These are phyloP conservation scores for Candida stauntonica DNA, from an alignment of 805 yeast genomes.

Conservation along the genomic window DNA sequence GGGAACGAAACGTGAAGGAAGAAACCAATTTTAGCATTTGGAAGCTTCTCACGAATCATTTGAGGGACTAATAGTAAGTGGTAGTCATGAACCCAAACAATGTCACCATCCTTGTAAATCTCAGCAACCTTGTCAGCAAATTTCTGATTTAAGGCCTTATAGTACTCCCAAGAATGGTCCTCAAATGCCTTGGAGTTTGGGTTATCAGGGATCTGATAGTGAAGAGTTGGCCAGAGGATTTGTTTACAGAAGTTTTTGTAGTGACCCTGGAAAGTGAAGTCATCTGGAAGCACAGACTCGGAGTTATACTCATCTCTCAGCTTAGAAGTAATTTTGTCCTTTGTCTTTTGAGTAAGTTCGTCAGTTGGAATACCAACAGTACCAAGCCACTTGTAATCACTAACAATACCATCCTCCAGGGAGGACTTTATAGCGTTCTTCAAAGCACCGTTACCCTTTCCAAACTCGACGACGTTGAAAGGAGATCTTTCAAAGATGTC, in stretches of 20 bases:
- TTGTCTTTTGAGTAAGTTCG: slow-evolving; percentile 56
- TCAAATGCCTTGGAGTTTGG: slow-evolving; percentile 93
- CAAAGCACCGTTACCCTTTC: slow-evolving; percentile 83
- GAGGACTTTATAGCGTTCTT: slow-evolving; percentile 77
- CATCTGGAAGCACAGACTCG: slow-evolving; percentile 68
- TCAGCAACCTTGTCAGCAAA: slow-evolving; percentile 74
- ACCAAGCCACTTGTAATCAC: slow-evolving; percentile 73
- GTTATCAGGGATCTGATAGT: slow-evolving; percentile 92
- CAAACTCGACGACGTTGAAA: slow-evolving; percentile 68
- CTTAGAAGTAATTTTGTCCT: slow-evolving; percentile 45
- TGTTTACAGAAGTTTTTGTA: slow-evolving; percentile 90
- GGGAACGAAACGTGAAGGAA: slow-evolving; percentile 95
- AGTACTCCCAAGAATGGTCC: slow-evolving; percentile 90
- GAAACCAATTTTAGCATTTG: slow-evolving; percentile 84
- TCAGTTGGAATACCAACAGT: slow-evolving; percentile 90
- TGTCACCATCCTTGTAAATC: slow-evolving; percentile 67
- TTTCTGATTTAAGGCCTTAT: slow-evolving; percentile 66
- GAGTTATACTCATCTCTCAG: slow-evolving; percentile 48
- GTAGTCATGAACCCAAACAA: slow-evolving; percentile 92
- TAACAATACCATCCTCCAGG: slow-evolving; percentile 29
- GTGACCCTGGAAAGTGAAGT: slow-evolving; percentile 82
- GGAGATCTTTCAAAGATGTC: slow-evolving; percentile 48
- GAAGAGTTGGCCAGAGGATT: slow-evolving; percentile 93
- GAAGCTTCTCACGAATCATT: slow-evolving; percentile 72
- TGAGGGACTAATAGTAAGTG: slow-evolving; percentile 83